A percentile compares a stretch with the other conserved stretches of the same genome.
Conservation (phyloP, 2,329 filamentous ascomycete genomes). For the Xylaria sp. region DNA sequence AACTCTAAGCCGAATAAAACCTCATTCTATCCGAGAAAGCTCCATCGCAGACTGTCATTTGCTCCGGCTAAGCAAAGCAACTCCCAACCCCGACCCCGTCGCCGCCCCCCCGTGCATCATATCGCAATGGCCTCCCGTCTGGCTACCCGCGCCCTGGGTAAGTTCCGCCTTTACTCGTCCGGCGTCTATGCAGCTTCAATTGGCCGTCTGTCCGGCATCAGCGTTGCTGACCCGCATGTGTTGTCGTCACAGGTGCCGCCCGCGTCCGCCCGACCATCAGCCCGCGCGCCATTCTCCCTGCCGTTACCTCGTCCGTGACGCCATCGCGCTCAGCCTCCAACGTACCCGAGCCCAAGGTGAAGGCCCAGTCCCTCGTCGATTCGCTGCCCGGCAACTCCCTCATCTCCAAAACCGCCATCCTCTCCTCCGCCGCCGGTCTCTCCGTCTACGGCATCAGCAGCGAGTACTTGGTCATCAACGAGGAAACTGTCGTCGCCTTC, state of each 20-base stretch:
- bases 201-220: constrained; percentile 15
- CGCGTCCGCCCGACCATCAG: constrained; percentile 85
- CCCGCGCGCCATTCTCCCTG: constrained; percentile 58
- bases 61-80: constrained; percentile 56
- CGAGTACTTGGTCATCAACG: constrained; percentile 99
- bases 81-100: constrained; percentile 55
- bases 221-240: constrained; percentile 45
- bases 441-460: constrained; percentile 97
- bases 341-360: constrained; percentile 92
- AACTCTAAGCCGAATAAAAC: constrained; percentile 50
- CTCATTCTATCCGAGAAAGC: constrained; percentile 47
- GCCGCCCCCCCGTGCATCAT: constrained; percentile 58
- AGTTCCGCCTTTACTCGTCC: constrained; percentile 55
- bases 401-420: constrained; percentile 95
- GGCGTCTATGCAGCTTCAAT: constrained; percentile 15
- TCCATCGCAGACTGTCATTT: constrained; percentile 36
- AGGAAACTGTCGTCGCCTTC: constrained; percentile 95
- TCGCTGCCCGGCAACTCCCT: constrained; percentile 91
- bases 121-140: constrained; percentile 97
- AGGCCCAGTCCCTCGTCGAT: constrained; percentile 95
- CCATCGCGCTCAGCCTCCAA: constrained; percentile 77
- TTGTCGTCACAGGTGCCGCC: constrained; percentile 75
- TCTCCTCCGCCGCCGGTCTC: constrained; percentile 90
- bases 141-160: constrained; percentile 94
- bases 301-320: constrained; percentile 65